Percentiles rank a stretch among this genome's conserved stretches.
Evolutionary conservation across 2,329 filamentous ascomycete species (phyloP).

Genomic region (Huntiella abstrusa): DNA sequence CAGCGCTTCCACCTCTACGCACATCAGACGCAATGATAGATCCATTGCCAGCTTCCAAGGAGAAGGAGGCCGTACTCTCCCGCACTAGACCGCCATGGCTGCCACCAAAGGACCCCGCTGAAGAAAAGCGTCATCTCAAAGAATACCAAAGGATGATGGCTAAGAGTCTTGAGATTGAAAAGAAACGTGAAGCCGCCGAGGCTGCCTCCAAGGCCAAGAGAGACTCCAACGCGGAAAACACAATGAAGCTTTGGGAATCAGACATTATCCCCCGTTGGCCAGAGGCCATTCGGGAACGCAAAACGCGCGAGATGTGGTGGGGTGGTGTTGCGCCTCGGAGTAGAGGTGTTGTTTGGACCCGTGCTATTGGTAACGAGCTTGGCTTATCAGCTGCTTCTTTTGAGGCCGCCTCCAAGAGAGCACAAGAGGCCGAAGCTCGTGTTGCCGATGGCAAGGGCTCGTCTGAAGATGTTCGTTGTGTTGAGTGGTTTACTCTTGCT

Average conservation of each 20-base stretch:
- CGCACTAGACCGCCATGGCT: constrained; percentile 70
- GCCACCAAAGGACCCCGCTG: constrained; percentile 70
- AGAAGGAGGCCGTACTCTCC: constrained; percentile 69
- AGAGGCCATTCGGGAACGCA: constrained; percentile 45
- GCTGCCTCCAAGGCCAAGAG: constrained; percentile 32
- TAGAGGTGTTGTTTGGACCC: constrained; percentile 50
- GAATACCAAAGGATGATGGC: constrained; percentile 75
- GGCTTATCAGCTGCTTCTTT: constrained; percentile 49
- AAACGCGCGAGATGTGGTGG: constrained; percentile 68
- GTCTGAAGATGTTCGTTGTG: constrained; percentile 35
- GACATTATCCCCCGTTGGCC: constrained; percentile 62
- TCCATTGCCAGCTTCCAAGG: constrained; percentile 64
- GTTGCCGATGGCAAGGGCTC: constrained; percentile 31
- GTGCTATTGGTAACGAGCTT: constrained; percentile 55
- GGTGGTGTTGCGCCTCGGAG: constrained; percentile 53
- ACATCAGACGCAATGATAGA: constrained; percentile 69
- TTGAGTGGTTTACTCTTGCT: constrained; percentile 44
- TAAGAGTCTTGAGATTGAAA: constrained; percentile 38
- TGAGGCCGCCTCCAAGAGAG: constrained; percentile 49
- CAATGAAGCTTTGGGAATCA: constrained; percentile 52
- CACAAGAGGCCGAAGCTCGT: constrained; percentile 40
- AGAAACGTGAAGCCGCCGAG: constrained; percentile 35
- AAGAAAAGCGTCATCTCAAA: constrained; percentile 75
- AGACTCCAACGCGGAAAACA: constrained; percentile 34
- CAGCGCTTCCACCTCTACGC: constrained; percentile 51